Conservation (phyloP, 257 asterid species). For the Nemophila menziesii region DNA sequence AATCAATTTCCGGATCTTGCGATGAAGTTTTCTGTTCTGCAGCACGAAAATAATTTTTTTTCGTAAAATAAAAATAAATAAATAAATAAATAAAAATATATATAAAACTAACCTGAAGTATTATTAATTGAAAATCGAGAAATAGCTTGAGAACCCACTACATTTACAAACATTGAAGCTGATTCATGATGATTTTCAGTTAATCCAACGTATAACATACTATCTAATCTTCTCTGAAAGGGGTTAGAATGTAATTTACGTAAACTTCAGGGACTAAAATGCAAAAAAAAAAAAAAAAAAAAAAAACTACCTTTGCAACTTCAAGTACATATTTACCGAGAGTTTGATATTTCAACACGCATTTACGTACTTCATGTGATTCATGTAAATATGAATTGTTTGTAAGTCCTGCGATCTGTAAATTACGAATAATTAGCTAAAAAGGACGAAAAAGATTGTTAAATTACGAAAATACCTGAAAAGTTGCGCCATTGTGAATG, state of each 20-base stretch:
- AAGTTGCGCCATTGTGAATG: constrained; percentile 93
- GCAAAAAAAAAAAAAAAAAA: constrained; percentile 1
- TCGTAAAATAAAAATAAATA: not conserved
- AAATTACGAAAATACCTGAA: constrained; percentile 44
- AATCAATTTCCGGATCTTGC: constrained; percentile 21
- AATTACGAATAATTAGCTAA: constrained; percentile 15
- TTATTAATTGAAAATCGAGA: constrained; percentile 41
- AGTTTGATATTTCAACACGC: constrained; percentile 52
- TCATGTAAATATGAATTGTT: constrained; percentile 65
- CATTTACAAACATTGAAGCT: constrained; percentile 77
- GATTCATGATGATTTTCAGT: constrained; percentile 94
- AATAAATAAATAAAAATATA: not conserved
- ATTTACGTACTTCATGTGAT: constrained; percentile 84
- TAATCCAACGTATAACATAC: constrained; percentile 86
- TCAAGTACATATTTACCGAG: constrained; percentile 78
- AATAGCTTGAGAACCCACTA: constrained; percentile 88
- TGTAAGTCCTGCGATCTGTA: constrained; percentile 65
- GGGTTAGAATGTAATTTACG: no score
- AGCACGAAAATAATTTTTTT: constrained; percentile 15
- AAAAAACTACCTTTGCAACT: constrained; percentile 73
- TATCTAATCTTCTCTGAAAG: constrained; percentile 84
- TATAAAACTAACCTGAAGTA: constrained; percentile 32
- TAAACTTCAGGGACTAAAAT: constrained; percentile 27
- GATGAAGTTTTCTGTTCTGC: constrained; percentile 43
- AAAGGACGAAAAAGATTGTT: not conserved